Conservation (phyloP, 2,329 filamentous ascomycete genomes). For the Ceratocystis harringtonii region DNA sequence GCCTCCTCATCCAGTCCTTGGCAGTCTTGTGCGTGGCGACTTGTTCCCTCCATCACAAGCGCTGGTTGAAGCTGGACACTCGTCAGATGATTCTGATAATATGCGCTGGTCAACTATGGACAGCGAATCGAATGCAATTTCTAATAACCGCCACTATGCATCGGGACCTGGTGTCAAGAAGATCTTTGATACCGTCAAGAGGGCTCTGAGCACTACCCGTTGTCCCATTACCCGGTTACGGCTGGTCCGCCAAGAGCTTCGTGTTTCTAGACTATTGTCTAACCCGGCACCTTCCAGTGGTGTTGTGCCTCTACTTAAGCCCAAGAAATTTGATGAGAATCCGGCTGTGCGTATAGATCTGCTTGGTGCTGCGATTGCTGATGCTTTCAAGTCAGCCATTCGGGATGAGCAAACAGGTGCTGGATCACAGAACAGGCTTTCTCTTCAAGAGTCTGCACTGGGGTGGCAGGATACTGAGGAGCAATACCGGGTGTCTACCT, state of each 20-base stretch:
- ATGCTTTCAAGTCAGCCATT: conserved; percentile 65
- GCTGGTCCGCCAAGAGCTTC: conserved; percentile 26
- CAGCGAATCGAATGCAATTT: neutral
- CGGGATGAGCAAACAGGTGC: conserved; percentile 41
- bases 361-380: conserved; percentile 60
- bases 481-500: neutral
- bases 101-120: conserved; percentile 4
- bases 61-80: conserved; percentile 53
- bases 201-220: conserved; percentile 52
- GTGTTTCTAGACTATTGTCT: conserved; percentile 37
- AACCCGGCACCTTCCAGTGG: conserved; percentile 46
- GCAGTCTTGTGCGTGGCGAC: conserved; percentile 76
- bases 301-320: conserved; percentile 41
- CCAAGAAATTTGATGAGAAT: conserved; percentile 30
- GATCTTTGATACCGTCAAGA: conserved; percentile 71
- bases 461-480: neutral
- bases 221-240: conserved; percentile 20
- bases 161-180: conserved; percentile 58
- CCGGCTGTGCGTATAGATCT: conserved; percentile 60
- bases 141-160: neutral
- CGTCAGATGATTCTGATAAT: conserved; percentile 31
- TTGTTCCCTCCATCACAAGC: conserved; percentile 69
- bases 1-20: conserved; percentile 52
- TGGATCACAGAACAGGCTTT: neutral
- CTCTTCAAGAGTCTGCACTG: neutral